phyloP scores from a whole-genome alignment of 805 yeast species.

The Saccharomycodes ludwigii region DNA sequence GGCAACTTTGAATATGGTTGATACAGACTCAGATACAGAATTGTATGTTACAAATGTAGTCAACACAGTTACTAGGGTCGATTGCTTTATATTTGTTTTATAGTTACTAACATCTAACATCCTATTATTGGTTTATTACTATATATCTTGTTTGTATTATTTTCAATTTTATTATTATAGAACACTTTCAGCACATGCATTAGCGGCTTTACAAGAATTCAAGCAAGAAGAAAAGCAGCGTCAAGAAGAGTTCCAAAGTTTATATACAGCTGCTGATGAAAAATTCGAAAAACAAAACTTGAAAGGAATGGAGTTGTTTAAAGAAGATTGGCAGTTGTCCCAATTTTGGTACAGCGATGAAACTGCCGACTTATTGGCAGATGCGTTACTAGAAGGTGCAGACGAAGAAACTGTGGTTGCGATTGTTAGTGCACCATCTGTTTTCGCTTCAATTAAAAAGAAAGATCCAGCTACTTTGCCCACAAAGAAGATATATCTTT shows the following conservation, averaged over 20 bases:
- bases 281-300: slow-evolving; percentile 19
- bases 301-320: slow-evolving; percentile 57
- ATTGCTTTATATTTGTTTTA: too few relatives aligned
- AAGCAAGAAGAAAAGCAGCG: slow-evolving; percentile 49
- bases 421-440: slow-evolving; percentile 84
- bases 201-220: slow-evolving; percentile 52
- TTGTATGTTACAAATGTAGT: slow-evolving; percentile 11
- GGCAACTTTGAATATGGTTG: too few relatives aligned
- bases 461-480: slow-evolving; percentile 41
- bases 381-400: slow-evolving; percentile 67
- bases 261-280: slow-evolving; percentile 47
- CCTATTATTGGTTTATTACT: too few relatives aligned
- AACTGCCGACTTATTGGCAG: slow-evolving; percentile 59
- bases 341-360: slow-evolving; percentile 81
- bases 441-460: slow-evolving; percentile 66
- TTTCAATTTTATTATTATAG: too few relatives aligned
- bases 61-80: too few relatives aligned
- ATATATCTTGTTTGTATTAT: too few relatives aligned
- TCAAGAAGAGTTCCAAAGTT: slow-evolving; percentile 39
- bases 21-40: slow-evolving; percentile 17
- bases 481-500: slow-evolving; percentile 55
- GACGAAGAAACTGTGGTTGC: slow-evolving; percentile 59
- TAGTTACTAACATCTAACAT: background rate
- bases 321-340: slow-evolving; percentile 90
- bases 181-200: slow-evolving; percentile 33